Percentiles rank a stretch among this genome's conserved stretches.
Evolutionary conservation across 768 basidiomycete genomes (phyloP).

Genomic region (Rhodotorula taiwanensis): DNA sequence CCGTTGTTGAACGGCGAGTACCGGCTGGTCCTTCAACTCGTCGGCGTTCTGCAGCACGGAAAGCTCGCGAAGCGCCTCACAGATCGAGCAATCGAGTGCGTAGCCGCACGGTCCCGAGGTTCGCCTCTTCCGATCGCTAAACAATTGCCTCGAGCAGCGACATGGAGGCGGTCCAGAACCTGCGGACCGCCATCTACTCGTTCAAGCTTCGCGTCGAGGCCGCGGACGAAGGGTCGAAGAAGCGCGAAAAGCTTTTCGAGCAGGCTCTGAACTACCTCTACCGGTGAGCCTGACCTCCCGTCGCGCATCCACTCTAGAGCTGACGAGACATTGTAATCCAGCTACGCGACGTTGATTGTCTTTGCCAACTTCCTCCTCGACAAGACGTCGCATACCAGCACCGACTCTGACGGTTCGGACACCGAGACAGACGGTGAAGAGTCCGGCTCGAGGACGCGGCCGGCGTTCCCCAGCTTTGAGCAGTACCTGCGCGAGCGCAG

Average conservation of each 20-base stretch:
- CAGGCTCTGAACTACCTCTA: conserved; percentile 85
- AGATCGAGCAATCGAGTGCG: conserved; percentile 70
- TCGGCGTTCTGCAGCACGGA: conserved; percentile 53
- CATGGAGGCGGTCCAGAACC: conserved; percentile 77
- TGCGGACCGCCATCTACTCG: conserved; percentile 92
- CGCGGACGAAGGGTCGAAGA: conserved; percentile 66
- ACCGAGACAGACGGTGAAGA: conserved; percentile 2
- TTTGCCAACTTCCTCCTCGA: conserved; percentile 94
- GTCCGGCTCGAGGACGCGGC: background rate
- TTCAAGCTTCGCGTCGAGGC: conserved; percentile 59
- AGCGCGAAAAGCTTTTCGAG: conserved; percentile 65
- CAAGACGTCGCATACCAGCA: conserved; percentile 26
- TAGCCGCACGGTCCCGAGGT: background rate
- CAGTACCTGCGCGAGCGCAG: conserved; percentile 31
- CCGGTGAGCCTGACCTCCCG: too few relatives aligned
- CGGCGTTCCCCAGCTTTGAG: conserved; percentile 37
- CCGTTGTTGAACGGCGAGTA: conserved; percentile 63
- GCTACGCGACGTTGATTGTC: conserved; percentile 82
- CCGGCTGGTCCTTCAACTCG: conserved; percentile 86
- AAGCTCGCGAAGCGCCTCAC: conserved; percentile 86
- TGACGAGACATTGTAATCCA: background rate
- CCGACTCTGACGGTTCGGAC: background rate
- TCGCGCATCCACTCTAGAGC: too few relatives aligned
- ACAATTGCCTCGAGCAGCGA: conserved; percentile 7
- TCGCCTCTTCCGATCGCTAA: background rate